A percentile compares a stretch with the other conserved stretches of the same genome.
phyloP scores from a whole-genome alignment of 2,329 filamentous ascomycete species.

The Fusarium oligoseptatum region DNA sequence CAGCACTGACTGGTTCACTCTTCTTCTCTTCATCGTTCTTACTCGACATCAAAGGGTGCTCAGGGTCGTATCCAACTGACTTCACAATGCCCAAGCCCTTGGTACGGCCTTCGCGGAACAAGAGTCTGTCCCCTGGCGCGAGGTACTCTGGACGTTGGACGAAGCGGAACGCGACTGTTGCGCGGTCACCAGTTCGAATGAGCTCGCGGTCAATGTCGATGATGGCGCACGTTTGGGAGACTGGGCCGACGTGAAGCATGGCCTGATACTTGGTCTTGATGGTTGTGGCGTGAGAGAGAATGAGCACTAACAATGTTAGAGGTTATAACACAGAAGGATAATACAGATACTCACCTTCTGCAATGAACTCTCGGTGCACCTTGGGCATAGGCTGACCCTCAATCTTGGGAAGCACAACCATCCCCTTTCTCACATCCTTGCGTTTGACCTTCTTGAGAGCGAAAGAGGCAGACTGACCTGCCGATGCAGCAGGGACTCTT shows the following conservation, averaged over 20 bases:
- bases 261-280: slow-evolving; percentile 98
- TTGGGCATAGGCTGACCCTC: slow-evolving; percentile 79
- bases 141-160: slow-evolving; percentile 95
- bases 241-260: slow-evolving; percentile 96
- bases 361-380: slow-evolving; percentile 81
- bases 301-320: slow-evolving; percentile 73
- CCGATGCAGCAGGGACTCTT: slow-evolving; percentile 85
- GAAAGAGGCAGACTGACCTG: slow-evolving; percentile 93
- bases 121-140: slow-evolving; percentile 85
- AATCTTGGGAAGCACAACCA: slow-evolving; percentile 91
- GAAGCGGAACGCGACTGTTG: slow-evolving; percentile 93
- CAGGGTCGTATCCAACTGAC: slow-evolving; percentile 85
- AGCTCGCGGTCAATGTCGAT: slow-evolving; percentile 98
- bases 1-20: slow-evolving; percentile 35
- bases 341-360: slow-evolving; percentile 69
- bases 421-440: slow-evolving; percentile 96
- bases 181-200: slow-evolving; percentile 94
- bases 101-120: slow-evolving; percentile 95
- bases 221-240: slow-evolving; percentile 95
- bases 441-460: slow-evolving; percentile 88
- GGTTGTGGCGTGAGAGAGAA: slow-evolving; percentile 94
- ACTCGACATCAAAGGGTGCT: slow-evolving; percentile 56
- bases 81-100: slow-evolving; percentile 97
- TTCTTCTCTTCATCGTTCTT: slow-evolving; percentile 32
- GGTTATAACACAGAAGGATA: neutral